Conservation (phyloP, 306 rosid species). For the Neltuma alba region DNA sequence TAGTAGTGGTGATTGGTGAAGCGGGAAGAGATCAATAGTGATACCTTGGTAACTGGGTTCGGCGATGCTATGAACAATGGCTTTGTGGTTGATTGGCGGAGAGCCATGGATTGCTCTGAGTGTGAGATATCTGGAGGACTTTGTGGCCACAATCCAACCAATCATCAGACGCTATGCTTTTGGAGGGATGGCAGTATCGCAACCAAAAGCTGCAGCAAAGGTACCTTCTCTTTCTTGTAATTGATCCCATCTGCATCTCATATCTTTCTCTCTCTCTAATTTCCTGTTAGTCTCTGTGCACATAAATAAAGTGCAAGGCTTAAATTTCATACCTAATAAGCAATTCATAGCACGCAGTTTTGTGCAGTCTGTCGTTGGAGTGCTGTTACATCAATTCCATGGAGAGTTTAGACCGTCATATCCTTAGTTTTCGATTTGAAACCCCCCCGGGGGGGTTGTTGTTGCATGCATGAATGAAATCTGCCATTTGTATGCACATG, state of each 20-base stretch:
- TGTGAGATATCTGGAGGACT: conserved; percentile 39
- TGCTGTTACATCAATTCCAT: no score
- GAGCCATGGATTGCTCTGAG: conserved; percentile 17
- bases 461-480: no score
- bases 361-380: no score
- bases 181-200: conserved; percentile 36
- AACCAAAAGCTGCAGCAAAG: conserved; percentile 39
- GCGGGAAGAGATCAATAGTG: conserved; percentile 13
- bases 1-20: conserved; percentile 39
- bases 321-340: not conserved
- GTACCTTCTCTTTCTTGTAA: conserved; percentile 8
- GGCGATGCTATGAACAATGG: conserved; percentile 43
- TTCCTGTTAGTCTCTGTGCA: not conserved
- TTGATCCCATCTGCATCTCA: not conserved
- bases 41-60: conserved; percentile 32
- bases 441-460: no score
- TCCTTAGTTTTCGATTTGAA: no score
- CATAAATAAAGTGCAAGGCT: not conserved
- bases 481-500: no score
- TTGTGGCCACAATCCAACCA: conserved; percentile 17
- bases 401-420: no score
- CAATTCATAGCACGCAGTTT: not conserved
- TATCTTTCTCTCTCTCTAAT: not conserved
- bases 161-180: conserved; percentile 8
- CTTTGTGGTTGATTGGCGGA: conserved; percentile 45